Evolutionary conservation across 2,329 filamentous ascomycete genomes (phyloP).

Genomic region (Beauveria asiatica): DNA sequence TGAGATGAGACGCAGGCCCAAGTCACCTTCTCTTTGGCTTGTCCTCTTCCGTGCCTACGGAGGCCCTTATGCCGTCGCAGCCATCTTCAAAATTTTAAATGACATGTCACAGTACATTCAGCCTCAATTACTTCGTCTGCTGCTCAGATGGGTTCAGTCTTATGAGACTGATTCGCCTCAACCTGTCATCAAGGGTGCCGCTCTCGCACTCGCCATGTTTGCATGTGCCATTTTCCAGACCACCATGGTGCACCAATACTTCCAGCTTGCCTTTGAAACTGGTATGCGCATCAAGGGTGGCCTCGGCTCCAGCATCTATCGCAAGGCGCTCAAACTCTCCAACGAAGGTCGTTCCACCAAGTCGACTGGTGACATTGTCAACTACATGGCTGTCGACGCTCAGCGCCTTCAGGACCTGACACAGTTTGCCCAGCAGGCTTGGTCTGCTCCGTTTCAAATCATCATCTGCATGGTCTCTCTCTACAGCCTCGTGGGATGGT

Average conservation of each 20-base stretch:
- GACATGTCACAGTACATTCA: slow-evolving; percentile 82
- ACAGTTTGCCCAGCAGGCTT: slow-evolving; percentile 90
- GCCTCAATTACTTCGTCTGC: slow-evolving; percentile 75
- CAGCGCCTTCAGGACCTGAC: slow-evolving; percentile 91
- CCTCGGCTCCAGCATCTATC: slow-evolving; percentile 83
- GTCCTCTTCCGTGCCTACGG: slow-evolving; percentile 79
- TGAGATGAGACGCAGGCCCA: slow-evolving; percentile 61
- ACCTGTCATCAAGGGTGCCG: slow-evolving; percentile 73
- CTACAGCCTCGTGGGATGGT: slow-evolving; percentile 88
- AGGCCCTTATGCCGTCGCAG: slow-evolving; percentile 70
- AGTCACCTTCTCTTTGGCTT: slow-evolving; percentile 63
- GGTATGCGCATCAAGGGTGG: slow-evolving; percentile 96
- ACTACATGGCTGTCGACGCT: slow-evolving; percentile 98
- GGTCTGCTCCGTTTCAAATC: slow-evolving; percentile 97
- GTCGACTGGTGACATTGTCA: slow-evolving; percentile 95
- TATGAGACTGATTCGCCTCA: slow-evolving; percentile 59
- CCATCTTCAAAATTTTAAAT: slow-evolving; percentile 81
- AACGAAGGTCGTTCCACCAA: slow-evolving; percentile 87
- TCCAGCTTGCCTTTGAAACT: slow-evolving; percentile 87
- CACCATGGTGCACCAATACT: slow-evolving; percentile 90
- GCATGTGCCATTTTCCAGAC: slow-evolving; percentile 79
- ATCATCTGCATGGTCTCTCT: slow-evolving; percentile 89
- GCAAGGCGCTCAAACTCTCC: slow-evolving; percentile 80
- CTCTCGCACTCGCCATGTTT: slow-evolving; percentile 91
- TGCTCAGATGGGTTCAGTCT: slow-evolving; percentile 79